These are phyloP conservation scores for Gryganskiella cystojenkinii DNA, from an alignment of 192 early-diverging fungal species.

Conservation along the genomic window DNA sequence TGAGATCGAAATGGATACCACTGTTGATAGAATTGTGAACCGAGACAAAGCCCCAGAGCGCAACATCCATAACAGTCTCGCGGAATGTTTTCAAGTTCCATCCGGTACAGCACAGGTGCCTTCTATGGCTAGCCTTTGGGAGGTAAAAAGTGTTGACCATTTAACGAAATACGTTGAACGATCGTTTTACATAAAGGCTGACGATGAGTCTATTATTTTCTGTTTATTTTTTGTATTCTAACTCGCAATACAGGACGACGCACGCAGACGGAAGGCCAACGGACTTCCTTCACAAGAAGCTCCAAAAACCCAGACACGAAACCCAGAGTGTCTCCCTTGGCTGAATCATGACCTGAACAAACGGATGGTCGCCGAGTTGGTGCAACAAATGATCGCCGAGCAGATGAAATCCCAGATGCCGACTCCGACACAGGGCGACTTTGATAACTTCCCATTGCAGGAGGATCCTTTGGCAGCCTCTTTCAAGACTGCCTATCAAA, in stretches of 20 bases:
- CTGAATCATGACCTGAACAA: slow-evolving; percentile 36
- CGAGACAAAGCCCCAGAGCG: slow-evolving; percentile 59
- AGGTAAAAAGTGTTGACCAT: slow-evolving; percentile 11
- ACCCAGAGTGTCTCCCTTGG: slow-evolving; percentile 37
- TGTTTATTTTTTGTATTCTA: not conserved
- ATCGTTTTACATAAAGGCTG: too few species aligned
- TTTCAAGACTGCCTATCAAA: slow-evolving; percentile 31
- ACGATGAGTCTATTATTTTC: too few species aligned
- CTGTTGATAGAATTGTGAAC: slow-evolving; percentile 73
- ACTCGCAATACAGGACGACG: slow-evolving; percentile 28
- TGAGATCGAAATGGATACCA: slow-evolving; percentile 82
- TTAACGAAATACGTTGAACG: too few species aligned
- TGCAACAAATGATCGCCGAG: slow-evolving; percentile 26
- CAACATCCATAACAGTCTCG: slow-evolving; percentile 55
- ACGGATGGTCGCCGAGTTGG: slow-evolving; percentile 29
- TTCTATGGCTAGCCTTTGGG: slow-evolving; percentile 45
- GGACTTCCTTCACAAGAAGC: slow-evolving; percentile 36
- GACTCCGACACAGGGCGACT: slow-evolving; percentile 23
- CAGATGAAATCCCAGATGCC: slow-evolving; percentile 14
- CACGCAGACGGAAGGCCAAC: slow-evolving; percentile 27
- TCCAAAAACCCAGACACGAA: slow-evolving; percentile 36
- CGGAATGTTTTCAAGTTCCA: slow-evolving; percentile 40
- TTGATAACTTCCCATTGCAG: slow-evolving; percentile 11
- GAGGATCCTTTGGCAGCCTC: slow-evolving; percentile 16
- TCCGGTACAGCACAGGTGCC: slow-evolving; percentile 39